Evolutionary conservation across 768 basidiomycete genomes (phyloP), one percentile per base, ranked within the genome.

Genomic region (Suillus subluteus): DNA sequence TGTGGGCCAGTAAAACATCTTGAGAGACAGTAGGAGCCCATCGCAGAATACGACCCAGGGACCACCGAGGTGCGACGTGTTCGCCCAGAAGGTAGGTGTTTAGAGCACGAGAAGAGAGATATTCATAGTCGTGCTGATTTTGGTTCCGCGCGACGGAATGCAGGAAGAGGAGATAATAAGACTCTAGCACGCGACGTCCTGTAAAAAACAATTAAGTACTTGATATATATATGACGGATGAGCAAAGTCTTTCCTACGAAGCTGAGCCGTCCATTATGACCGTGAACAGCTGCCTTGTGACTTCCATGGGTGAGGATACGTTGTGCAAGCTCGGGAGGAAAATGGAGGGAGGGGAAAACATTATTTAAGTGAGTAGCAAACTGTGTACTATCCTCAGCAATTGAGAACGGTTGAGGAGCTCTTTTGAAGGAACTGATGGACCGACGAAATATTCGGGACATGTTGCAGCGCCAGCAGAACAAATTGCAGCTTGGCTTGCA

Each of bases 251-350:
- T 70, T 91, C 92, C 94, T 37, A 93, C 82, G 72, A 95, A 95
- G 50, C 84, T 81, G 55, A 91, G 78, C 12, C 87, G 87, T 56
- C 84, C 87, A 71, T 94, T 94, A 74, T 94, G 91, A 2, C 93
- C 91, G 62, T 83, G 76, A 58, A 75, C 68, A 37, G 91, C 89
- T 64, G 86, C 81, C 58, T 82, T 85, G 77, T 92, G 93, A 77
- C 91, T 92, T 8, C 83, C 82, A 73, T 95, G 94, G 3, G 94
- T 95, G 69, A 95, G 79, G 68, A 92, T 83, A 66, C 93, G 87
- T 69, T 83, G 82, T 9, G 91, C 90, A 56, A 94, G 81, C 69
- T 91, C 89, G 6, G 82, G 81, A 15, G 91, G 87, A 75, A 95
- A 95, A 59, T 85, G 79, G 58, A 95, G 80, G 16, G 89, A 85